phyloP scores from a whole-genome alignment of 139 green algal genomes.

The Ostreobium quekettii region DNA sequence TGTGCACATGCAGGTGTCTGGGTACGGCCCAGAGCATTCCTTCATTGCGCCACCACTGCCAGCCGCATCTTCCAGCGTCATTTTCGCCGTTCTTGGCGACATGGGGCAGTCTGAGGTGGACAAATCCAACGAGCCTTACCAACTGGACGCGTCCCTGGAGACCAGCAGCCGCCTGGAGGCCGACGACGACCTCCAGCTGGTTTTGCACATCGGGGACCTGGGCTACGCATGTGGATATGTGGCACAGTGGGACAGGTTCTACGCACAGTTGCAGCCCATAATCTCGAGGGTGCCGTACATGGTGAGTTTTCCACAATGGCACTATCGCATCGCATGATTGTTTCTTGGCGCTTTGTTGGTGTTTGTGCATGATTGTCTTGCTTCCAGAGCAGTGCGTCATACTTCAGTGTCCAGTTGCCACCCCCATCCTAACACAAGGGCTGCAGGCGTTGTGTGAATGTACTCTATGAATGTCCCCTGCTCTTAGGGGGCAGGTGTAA shows the following conservation, averaged over 20 bases:
- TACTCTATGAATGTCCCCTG: too few relatives aligned
- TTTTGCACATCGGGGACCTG: slow-evolving; percentile 28
- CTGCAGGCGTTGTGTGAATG: too few relatives aligned
- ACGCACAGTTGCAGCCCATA: slow-evolving; percentile 46
- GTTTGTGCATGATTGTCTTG: too few relatives aligned
- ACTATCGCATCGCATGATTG: too few relatives aligned
- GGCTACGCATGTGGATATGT: slow-evolving; percentile 43
- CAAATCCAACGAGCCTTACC: background rate
- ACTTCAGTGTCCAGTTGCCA: too few relatives aligned
- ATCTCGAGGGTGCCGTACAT: slow-evolving; percentile 51
- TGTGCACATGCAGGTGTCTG: slow-evolving; percentile 21
- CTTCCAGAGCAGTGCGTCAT: too few relatives aligned
- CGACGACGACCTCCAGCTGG: slow-evolving; percentile 12
- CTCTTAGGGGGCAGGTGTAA: too few relatives aligned
- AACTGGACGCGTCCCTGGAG: slow-evolving; percentile 18
- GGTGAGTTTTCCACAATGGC: too few relatives aligned
- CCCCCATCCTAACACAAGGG: too few relatives aligned
- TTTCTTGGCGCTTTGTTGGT: too few relatives aligned
- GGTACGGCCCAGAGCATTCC: slow-evolving; percentile 34
- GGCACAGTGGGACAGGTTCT: slow-evolving; percentile 63
- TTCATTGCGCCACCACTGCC: slow-evolving; percentile 37
- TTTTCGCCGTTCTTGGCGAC: slow-evolving; percentile 42
- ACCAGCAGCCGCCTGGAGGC: slow-evolving; percentile 24
- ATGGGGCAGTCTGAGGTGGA: slow-evolving; percentile 32
- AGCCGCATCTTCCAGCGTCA: slow-evolving; percentile 25